Base-by-base conservation (phyloP, 495 filamentous ascomycete genomes). In the Trichoderma parareesei region DNA sequence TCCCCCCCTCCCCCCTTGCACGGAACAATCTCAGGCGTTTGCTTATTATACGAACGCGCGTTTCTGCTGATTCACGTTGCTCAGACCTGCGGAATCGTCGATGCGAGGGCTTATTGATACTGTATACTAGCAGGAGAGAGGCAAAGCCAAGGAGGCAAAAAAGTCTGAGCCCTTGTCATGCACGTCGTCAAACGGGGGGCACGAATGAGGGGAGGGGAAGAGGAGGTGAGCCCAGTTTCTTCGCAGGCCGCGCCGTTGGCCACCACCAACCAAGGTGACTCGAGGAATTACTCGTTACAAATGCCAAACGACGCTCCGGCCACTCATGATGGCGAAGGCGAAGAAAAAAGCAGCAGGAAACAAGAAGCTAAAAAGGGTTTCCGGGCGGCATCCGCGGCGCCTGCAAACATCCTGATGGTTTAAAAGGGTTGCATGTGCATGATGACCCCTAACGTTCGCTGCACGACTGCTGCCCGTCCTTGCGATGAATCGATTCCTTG, bases 371-470 rank as follows among this genome's bases (percentile, higher is more conserved):
- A 18, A 18, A 49, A 49, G 46, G 46, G 46, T 49, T 49, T 49
- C 46, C 46, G 46, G 46, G 46, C 46, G 46, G 46, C 46, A 49
- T 49, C 46, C 46, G 46, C 46, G 46, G 46, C 18, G 46, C 46
- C 46, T 49, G 46, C 46, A 49, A 49, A 49, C 46, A 18, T 49
- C 46, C 18, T 49, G n/a, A 20, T 49, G 46, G 40, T 41, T 49
- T 49, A 49, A 49, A 49, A 49, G 46, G 46, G 46, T 49, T 49
- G 46, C 46, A 49, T 49, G 46, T 49, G 46, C 46, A 49, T 27
- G 53, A 57, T 57, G 53, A 57, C 53, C 53, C 53, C 53, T 37
- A 57, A 57, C 53, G 20, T 57, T 57, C 53, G 27, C 53, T 57
- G 27, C 53, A 57, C 27, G 53, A 18, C 27, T 27, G 53, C 6